Percentiles rank a stretch among this genome's conserved stretches.
Conservation (phyloP, 805 yeast species). For the Huiozyma sinensis region DNA sequence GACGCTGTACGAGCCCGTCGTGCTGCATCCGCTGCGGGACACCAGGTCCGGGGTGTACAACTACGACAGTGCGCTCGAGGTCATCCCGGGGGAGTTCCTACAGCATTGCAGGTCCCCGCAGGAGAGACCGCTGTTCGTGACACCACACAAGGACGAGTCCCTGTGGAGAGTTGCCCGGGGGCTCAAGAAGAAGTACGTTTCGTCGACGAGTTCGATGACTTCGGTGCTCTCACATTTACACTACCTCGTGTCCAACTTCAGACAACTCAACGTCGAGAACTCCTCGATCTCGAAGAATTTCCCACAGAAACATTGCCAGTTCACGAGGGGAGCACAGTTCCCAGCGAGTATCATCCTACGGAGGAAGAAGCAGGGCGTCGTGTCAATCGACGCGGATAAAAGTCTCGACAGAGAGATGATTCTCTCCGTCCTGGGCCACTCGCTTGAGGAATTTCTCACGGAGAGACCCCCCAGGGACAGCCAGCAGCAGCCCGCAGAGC, state of each 20-base stretch:
- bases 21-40: conserved; percentile 66
- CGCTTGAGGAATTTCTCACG: conserved; percentile 58
- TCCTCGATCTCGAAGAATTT: conserved; percentile 36
- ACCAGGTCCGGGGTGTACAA: conserved; percentile 66
- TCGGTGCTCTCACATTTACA: conserved; percentile 66
- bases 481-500: conserved; percentile 10
- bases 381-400: conserved; percentile 63
- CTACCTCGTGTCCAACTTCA: conserved; percentile 48
- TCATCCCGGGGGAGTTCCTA: conserved; percentile 34
- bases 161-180: conserved; percentile 39
- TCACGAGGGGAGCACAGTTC: conserved; percentile 35
- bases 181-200: conserved; percentile 35
- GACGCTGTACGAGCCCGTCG: conserved; percentile 66
- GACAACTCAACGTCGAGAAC: conserved; percentile 37
- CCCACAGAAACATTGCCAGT: conserved; percentile 27
- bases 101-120: background rate
- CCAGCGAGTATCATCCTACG: conserved; percentile 52
- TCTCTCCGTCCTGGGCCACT: conserved; percentile 65
- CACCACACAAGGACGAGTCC: conserved; percentile 54
- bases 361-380: conserved; percentile 35
- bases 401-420: conserved; percentile 56
- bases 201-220: conserved; percentile 88
- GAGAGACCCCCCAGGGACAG: conserved; percentile 3
- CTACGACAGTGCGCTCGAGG: conserved; percentile 48
- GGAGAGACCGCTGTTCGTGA: conserved; percentile 34